Evolutionary conservation across 2,329 filamentous ascomycete genomes (phyloP), one percentile per base, ranked within the genome.

Genomic region (Aspergillus brasiliensis): DNA sequence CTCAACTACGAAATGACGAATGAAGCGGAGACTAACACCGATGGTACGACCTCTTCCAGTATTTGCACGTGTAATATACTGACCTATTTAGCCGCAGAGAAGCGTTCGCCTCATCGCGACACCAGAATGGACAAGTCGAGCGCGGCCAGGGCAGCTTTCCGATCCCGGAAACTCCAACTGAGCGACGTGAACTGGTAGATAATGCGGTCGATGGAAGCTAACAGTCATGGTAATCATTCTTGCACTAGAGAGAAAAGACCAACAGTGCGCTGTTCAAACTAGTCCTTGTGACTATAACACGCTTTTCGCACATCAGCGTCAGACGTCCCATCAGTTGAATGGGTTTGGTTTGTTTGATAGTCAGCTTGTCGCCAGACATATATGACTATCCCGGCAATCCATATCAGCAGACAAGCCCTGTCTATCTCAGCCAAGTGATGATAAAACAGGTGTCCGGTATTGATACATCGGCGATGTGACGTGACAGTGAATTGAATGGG

Each of bases 151-250:
- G 86, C 85, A 71, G 88, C 89, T 61, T 92, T 97, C 75, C 89
- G 93, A 65, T 88, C 91, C 60, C 87, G 95, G 71, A 96, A 96
- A 78, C 82, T 99, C 62, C 94, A 98, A 75, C 85, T 98, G 61
- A 97, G 92, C 77, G 95, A 99, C 78, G 91, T 99, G 76, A 94
- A 99, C 77, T 99, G 95, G 95, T 97, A 94, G 21, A 53, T 17
- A 28, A 52, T 13, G 31, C 11, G 15, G 5, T n/a, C n/a, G 17
- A 46, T 28, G n/a, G 46, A 31, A 34, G 4, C 31, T 34, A 34
- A 34, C 31, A 34, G 31, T 34, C 31, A 34, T 34, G 31, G 31
- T 34, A 34, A 5, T 13, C 31, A 34, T 34, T 13, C 31, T 5
- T 34, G 31, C 13, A 34, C 31, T 34, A 34, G 31, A 34, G 31